phyloP scores from a whole-genome alignment of 148 eudicot genomes.

The Rhododendron mucronatum region DNA sequence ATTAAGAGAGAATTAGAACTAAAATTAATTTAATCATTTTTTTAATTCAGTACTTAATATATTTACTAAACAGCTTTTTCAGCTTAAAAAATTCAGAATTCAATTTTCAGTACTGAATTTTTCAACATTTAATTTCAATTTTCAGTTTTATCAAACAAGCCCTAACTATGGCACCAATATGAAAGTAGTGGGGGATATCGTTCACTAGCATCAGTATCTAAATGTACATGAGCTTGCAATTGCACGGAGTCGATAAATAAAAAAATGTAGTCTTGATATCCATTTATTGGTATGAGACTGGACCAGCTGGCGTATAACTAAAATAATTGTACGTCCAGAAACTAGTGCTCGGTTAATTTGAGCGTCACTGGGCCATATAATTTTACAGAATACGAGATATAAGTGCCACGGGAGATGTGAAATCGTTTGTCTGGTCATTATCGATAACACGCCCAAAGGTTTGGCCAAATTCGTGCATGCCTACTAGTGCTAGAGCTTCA shows the following conservation, averaged over 20 bases:
- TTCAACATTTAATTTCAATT: too few relatives aligned
- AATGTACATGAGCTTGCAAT: neutral
- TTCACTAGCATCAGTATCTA: neutral
- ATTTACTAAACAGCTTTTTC: too few relatives aligned
- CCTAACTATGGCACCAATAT: neutral
- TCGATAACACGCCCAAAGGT: neutral
- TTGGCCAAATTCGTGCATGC: neutral
- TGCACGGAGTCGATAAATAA: neutral
- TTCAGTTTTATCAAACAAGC: too few relatives aligned
- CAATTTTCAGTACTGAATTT: too few relatives aligned
- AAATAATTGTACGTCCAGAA: neutral
- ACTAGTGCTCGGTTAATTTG: neutral
- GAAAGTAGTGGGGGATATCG: neutral
- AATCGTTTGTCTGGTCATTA: neutral
- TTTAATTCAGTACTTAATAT: too few relatives aligned
- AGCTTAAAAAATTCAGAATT: too few relatives aligned
- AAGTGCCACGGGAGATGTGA: neutral
- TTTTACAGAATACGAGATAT: neutral
- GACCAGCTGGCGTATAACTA: neutral
- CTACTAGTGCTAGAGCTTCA: neutral
- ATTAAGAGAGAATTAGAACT: too few relatives aligned
- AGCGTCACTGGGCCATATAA: neutral
- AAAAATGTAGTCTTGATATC: neutral
- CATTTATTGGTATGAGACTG: neutral
- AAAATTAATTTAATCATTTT: too few relatives aligned